Evolutionary conservation across 2,329 filamentous ascomycete genomes (phyloP).

Genomic region (Paecilomyces sp.): DNA sequence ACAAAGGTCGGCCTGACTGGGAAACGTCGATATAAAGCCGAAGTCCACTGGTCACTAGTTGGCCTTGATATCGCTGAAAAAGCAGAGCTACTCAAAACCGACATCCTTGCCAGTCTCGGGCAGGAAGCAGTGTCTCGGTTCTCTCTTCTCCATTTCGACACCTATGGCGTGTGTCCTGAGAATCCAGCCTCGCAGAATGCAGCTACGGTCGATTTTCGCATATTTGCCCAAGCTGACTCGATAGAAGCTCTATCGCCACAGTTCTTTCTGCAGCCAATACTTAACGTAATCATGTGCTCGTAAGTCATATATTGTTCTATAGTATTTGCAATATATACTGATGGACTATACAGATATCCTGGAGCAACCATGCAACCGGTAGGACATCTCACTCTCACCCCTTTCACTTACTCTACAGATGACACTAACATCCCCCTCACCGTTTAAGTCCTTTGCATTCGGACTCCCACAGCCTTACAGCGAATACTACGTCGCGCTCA

Average conservation of each 20-base stretch:
- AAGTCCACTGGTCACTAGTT: slow-evolving; percentile 38
- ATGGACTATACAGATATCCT: slow-evolving; percentile 20
- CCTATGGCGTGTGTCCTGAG: slow-evolving; percentile 20
- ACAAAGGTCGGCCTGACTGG: slow-evolving; percentile 46
- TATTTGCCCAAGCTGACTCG: slow-evolving; percentile 40
- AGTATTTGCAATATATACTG: too few species aligned
- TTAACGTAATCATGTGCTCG: slow-evolving; percentile 31
- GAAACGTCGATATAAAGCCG: slow-evolving; percentile 41
- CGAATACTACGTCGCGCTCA: slow-evolving; percentile 20
- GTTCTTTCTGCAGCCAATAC: slow-evolving; percentile 28
- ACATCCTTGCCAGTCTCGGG: slow-evolving; percentile 33
- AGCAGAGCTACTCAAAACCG: slow-evolving; percentile 38
- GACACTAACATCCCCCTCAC: neutral
- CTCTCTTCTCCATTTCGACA: slow-evolving; percentile 21
- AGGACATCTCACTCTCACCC: neutral
- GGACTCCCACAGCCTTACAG: slow-evolving; percentile 10
- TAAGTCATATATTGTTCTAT: slow-evolving; percentile 5
- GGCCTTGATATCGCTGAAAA: slow-evolving; percentile 42
- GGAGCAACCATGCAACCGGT: slow-evolving; percentile 28
- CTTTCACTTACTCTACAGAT: neutral
- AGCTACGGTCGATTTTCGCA: slow-evolving; percentile 34
- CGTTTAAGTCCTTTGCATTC: slow-evolving; percentile 1
- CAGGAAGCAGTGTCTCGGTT: slow-evolving; percentile 24
- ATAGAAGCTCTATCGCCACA: slow-evolving; percentile 25
- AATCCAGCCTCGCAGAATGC: slow-evolving; percentile 35